Evolutionary conservation across 2,329 filamentous ascomycete genomes (phyloP).

Genomic region (Pestalotiopsis sp.): DNA sequence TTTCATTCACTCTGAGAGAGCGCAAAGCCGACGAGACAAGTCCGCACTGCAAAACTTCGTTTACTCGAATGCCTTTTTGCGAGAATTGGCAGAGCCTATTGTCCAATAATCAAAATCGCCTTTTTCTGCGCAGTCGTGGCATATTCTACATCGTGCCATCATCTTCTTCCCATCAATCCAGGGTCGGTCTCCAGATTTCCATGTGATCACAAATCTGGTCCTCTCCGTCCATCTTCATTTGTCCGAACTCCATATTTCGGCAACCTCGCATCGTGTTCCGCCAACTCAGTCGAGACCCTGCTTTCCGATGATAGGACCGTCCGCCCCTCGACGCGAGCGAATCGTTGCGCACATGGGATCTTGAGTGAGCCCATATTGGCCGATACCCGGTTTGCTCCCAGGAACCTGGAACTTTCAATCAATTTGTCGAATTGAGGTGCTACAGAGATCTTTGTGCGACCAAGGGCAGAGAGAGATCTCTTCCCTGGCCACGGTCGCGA

Average conservation of each 20-base stretch:
- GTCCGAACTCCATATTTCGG: not conserved
- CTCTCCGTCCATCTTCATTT: not conserved
- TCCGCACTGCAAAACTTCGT: not conserved
- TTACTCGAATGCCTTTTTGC: not conserved
- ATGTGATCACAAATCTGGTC: not conserved
- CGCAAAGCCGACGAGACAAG: not conserved
- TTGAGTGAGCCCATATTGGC: not conserved
- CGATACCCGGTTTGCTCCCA: not conserved
- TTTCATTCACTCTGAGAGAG: not conserved
- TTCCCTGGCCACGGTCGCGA: not conserved
- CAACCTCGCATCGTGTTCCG: not conserved
- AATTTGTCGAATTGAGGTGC: not conserved
- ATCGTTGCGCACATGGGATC: not conserved
- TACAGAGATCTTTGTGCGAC: not conserved
- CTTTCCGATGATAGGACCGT: not conserved
- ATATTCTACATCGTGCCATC: not conserved
- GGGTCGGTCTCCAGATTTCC: not conserved
- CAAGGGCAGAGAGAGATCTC: not conserved
- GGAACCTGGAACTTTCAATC: not conserved
- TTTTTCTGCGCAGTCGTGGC: not conserved
- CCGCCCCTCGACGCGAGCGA: not conserved
- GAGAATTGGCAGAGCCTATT: not conserved
- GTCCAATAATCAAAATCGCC: not conserved
- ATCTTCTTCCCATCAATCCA: not conserved
- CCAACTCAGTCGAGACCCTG: not conserved